Percentiles rank a stretch among this genome's conserved stretches.
These are phyloP conservation scores for Daedaleopsis nitida DNA, from an alignment of 768 basidiomycete genomes.

Conservation along the genomic window DNA sequence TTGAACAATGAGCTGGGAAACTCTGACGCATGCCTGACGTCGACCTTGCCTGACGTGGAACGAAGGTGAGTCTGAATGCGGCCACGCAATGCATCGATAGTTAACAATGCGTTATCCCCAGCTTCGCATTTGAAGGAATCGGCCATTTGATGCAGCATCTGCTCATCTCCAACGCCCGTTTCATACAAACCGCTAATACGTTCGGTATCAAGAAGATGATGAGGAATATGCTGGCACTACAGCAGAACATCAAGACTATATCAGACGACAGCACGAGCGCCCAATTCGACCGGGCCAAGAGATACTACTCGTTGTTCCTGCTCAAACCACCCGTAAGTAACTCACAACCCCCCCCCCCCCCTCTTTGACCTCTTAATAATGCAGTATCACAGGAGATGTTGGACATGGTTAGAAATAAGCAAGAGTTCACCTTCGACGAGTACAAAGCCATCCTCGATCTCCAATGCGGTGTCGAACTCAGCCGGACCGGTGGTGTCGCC, in stretches of 20 bases:
- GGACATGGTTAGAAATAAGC: constrained; percentile 61
- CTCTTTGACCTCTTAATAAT: too few relatives aligned
- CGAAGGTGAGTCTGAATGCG: constrained; percentile 56
- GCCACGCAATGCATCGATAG: background rate
- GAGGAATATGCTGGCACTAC: constrained; percentile 87
- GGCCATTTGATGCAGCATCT: constrained; percentile 84
- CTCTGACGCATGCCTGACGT: constrained; percentile 69
- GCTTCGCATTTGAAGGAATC: constrained; percentile 87
- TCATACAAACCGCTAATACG: constrained; percentile 66
- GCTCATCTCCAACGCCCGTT: constrained; percentile 72
- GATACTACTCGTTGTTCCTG: constrained; percentile 81
- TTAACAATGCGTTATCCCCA: constrained; percentile 33
- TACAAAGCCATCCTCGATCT: constrained; percentile 90
- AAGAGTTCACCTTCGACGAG: constrained; percentile 84
- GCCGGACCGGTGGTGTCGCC: constrained; percentile 48
- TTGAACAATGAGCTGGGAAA: constrained; percentile 79
- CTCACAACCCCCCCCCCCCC: too few relatives aligned
- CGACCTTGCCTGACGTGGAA: constrained; percentile 63
- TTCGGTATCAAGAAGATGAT: constrained; percentile 85
- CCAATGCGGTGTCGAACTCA: constrained; percentile 81
- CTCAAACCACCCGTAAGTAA: constrained; percentile 67
- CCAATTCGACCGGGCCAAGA: constrained; percentile 75
- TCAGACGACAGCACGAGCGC: constrained; percentile 59
- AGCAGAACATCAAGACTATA: constrained; percentile 86
- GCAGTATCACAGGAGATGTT: constrained; percentile 64